phyloP scores from a whole-genome alignment of 441 rosid genomes.

The Hura crepitans region DNA sequence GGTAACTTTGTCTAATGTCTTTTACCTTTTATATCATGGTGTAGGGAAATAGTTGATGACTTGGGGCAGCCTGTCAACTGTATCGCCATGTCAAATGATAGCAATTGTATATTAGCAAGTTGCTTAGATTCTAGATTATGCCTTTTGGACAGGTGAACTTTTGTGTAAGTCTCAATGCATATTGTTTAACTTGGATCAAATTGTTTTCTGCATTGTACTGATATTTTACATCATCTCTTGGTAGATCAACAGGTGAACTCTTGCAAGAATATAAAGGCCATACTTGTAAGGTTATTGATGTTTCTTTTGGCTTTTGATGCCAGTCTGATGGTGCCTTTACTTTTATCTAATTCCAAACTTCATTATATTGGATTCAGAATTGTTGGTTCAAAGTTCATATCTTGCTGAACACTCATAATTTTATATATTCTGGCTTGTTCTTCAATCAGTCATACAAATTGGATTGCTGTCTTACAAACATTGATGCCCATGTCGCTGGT shows the following conservation, averaged over 20 bases:
- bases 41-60: slow-evolving; percentile 77
- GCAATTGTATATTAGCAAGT: slow-evolving; percentile 80
- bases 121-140: slow-evolving; percentile 87
- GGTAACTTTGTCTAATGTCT: neutral
- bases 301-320: slow-evolving; percentile 9
- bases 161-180: neutral
- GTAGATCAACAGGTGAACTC: slow-evolving; percentile 76
- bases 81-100: slow-evolving; percentile 83
- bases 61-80: slow-evolving; percentile 95
- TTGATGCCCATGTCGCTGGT: slow-evolving; percentile 76
- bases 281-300: slow-evolving; percentile 62
- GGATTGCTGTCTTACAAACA: slow-evolving; percentile 87
- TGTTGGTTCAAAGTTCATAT: neutral
- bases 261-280: slow-evolving; percentile 94
- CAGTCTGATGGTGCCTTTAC: neutral
- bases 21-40: neutral
- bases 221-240: slow-evolving; percentile 21
- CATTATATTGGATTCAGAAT: neutral
- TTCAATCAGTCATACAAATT: slow-evolving; percentile 74
- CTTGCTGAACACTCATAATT: neutral
- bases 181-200: neutral
- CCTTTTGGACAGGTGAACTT: slow-evolving; percentile 69
- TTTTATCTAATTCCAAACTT: neutral
- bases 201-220: neutral
- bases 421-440: slow-evolving; percentile 6